phyloP scores from a whole-genome alignment of 2,329 filamentous ascomycete species.

The Alternaria brassicae region DNA sequence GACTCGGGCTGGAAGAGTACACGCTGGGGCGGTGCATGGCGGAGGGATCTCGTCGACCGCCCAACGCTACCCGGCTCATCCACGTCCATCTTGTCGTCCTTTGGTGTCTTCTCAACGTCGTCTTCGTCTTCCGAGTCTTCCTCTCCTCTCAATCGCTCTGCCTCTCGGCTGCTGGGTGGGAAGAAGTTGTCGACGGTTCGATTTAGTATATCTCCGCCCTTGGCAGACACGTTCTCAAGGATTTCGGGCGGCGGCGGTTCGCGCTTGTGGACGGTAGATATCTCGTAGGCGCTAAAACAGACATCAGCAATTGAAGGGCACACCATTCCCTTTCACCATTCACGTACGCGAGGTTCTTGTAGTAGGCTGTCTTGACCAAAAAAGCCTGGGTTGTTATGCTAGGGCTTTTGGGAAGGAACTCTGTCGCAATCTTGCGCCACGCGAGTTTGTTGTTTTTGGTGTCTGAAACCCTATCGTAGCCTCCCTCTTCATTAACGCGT shows the following conservation, averaged over 20 bases:
- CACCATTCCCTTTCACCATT: background rate
- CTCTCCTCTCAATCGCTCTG: conserved; percentile 58
- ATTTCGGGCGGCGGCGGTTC: conserved; percentile 89
- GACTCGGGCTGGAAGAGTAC: conserved; percentile 86
- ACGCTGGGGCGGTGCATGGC: conserved; percentile 84
- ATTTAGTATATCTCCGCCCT: conserved; percentile 78
- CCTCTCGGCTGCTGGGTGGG: conserved; percentile 57
- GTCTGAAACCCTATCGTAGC: conserved; percentile 78
- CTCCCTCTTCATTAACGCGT: conserved; percentile 76
- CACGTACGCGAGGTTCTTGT: conserved; percentile 77
- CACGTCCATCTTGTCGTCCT: conserved; percentile 57
- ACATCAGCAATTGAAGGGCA: conserved; percentile 9
- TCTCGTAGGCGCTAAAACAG: conserved; percentile 73
- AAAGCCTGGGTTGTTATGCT: conserved; percentile 87
- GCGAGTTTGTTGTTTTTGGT: conserved; percentile 78
- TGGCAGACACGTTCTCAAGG: conserved; percentile 79
- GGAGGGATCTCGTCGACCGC: conserved; percentile 59
- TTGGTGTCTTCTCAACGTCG: conserved; percentile 55
- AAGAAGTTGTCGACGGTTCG: conserved; percentile 80
- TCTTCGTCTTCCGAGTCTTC: conserved; percentile 60
- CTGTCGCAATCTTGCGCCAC: conserved; percentile 80
- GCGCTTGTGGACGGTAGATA: conserved; percentile 75
- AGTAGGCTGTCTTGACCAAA: conserved; percentile 85
- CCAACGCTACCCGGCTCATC: conserved; percentile 59
- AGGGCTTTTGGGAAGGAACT: conserved; percentile 73